These are phyloP conservation scores for Sinapis alba DNA, from an alignment of 441 rosid species.

Conservation along the genomic window DNA sequence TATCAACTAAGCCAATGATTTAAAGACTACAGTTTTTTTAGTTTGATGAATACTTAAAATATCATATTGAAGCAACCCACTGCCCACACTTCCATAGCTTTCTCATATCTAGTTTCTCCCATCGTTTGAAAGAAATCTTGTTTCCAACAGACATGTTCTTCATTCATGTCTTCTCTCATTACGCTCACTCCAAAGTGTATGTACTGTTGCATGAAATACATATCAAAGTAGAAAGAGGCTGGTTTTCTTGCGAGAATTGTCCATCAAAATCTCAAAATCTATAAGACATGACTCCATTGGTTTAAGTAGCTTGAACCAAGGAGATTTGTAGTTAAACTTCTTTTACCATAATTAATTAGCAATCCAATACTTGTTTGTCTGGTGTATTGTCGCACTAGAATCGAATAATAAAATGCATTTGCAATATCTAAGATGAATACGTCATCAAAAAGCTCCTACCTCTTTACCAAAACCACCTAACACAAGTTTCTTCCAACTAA, in stretches of 20 bases:
- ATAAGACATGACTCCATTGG: not conserved
- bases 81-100: not conserved
- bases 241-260: not conserved
- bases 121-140: not conserved
- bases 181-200: not conserved
- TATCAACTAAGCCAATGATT: not conserved
- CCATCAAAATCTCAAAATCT: not conserved
- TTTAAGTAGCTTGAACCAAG: not conserved
- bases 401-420: not conserved
- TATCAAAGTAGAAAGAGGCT: not conserved
- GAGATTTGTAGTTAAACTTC: not conserved
- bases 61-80: not conserved
- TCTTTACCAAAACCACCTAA: constrained; percentile 29
- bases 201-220: not conserved
- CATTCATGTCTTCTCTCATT: not conserved
- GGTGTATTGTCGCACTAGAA: not conserved
- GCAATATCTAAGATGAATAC: constrained; percentile 1
- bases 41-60: not conserved
- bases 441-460: not conserved
- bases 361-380: not conserved
- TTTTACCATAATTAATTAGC: not conserved
- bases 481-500: constrained; percentile 9
- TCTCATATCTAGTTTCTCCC: not conserved
- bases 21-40: not conserved
- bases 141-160: not conserved